phyloP scores from a whole-genome alignment of 2,329 filamentous ascomycete genomes.

The Blastomyces emzantsi region DNA sequence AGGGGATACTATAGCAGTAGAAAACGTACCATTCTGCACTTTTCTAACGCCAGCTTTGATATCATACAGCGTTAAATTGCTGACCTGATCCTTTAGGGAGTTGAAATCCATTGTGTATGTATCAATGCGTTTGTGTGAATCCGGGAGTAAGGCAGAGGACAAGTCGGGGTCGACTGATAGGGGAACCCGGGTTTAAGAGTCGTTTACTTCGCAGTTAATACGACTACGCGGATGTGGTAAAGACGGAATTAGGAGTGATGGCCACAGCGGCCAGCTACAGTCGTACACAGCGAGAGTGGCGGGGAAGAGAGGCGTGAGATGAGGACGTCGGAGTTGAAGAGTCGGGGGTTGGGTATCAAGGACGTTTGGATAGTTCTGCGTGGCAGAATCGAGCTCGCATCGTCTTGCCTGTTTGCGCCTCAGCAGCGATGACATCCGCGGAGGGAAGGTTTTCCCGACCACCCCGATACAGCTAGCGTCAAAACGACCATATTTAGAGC shows the following conservation, averaged over 20 bases:
- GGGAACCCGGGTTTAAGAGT: neutral
- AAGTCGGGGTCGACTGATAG: neutral
- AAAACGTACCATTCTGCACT: constrained; percentile 74
- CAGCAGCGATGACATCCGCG: neutral
- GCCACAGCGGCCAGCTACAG: neutral
- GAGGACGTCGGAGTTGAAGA: neutral
- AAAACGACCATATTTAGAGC: too few species aligned
- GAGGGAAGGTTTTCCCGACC: constrained; percentile 1
- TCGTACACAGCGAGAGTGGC: neutral
- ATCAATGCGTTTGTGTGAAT: neutral
- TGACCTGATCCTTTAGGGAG: constrained; percentile 75
- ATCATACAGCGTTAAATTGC: constrained; percentile 89
- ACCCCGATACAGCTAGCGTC: neutral
- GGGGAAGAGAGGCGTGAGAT: neutral
- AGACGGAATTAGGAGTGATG: neutral
- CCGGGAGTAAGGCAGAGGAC: neutral
- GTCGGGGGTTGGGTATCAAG: neutral
- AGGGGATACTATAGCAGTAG: neutral
- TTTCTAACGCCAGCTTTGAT: constrained; percentile 91
- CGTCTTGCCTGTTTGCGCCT: neutral
- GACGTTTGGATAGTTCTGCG: neutral
- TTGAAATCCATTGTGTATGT: constrained; percentile 65
- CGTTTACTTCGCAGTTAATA: neutral
- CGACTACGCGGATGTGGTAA: neutral
- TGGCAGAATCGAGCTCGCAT: neutral